Base-by-base conservation (phyloP, 352 stramenopile genomes). In the Hyaloperonospora brassicae region DNA sequence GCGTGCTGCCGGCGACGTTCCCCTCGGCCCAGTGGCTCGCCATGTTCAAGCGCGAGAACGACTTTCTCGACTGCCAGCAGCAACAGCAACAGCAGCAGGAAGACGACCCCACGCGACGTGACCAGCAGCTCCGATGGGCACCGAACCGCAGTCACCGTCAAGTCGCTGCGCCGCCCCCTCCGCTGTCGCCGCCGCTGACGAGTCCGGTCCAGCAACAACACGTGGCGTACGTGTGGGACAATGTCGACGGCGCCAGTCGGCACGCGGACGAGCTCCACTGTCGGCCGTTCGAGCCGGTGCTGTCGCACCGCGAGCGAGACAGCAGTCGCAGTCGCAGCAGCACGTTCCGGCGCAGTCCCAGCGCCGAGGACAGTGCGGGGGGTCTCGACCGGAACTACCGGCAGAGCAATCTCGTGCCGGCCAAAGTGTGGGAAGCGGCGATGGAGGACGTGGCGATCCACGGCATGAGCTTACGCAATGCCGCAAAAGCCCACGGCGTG, bases 371-470 rank as follows among this genome's bases (percentile, higher is more conserved):
- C 38, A 61, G 40, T 47, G 62, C 48, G 17, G 30, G 52, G 17
- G 30, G 52, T 6, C 58, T 44, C 24, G 55, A 68, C 12, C 60
- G 64, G 27, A 60, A 62, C 36, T 87, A 73, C 43, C 63, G 62
- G 0, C 68, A 86, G 40, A 87, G 72, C 62, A 78, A 82, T 54
- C 62, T 65, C 2, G 78, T 88, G 17, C 65, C 78, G 0, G 55
- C 70, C 6, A 76, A 85, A 39, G 77, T 79, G 13, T 88, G 75
- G 73, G 70, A 85, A 51, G 68, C 73, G 4, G 78, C 78, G 35
- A 84, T 86, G 60, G 72, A 83, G 46, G 78, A 77, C 46, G 75
- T 88, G 12, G 72, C 76, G 31, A 76, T 80, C 31, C 65, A 85
- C 44, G 75, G 75, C 14, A 85, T 86, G 78, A 88, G 78, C 52